Evolutionary conservation across 2,329 filamentous ascomycete genomes (phyloP).

Genomic region (Chaetomium sp.): DNA sequence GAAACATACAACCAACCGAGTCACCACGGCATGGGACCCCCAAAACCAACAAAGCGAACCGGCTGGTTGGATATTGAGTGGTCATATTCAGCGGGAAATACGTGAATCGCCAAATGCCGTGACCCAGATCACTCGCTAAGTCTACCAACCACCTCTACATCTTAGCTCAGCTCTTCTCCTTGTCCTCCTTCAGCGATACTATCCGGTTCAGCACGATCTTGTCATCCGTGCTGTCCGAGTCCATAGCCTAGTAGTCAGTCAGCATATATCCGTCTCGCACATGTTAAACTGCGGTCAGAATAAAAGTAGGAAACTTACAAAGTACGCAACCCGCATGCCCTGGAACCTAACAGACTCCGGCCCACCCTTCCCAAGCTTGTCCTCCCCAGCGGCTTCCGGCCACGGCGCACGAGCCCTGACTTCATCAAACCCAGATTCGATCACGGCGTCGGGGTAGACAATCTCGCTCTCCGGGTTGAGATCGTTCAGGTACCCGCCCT

Average conservation of each 20-base stretch:
- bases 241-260: constrained; percentile 48
- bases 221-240: constrained; percentile 71
- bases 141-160: too few species aligned
- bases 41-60: too few species aligned
- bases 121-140: too few species aligned
- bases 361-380: constrained; percentile 50
- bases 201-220: constrained; percentile 85
- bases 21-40: too few species aligned
- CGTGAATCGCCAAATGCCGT: too few species aligned
- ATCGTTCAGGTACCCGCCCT: constrained; percentile 75
- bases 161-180: constrained; percentile 63
- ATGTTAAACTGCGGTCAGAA: neutral
- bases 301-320: constrained; percentile 41
- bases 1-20: too few species aligned
- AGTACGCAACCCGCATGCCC: constrained; percentile 82
- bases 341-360: constrained; percentile 82
- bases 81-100: too few species aligned
- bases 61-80: too few species aligned
- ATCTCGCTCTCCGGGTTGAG: constrained; percentile 80
- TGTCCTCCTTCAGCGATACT: constrained; percentile 83
- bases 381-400: constrained; percentile 72
- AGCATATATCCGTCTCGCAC: too few species aligned
- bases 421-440: constrained; percentile 79
- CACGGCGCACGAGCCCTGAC: constrained; percentile 68
- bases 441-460: constrained; percentile 68